Base-by-base conservation (phyloP, 306 rosid species). In the Quercus variabilis region DNA sequence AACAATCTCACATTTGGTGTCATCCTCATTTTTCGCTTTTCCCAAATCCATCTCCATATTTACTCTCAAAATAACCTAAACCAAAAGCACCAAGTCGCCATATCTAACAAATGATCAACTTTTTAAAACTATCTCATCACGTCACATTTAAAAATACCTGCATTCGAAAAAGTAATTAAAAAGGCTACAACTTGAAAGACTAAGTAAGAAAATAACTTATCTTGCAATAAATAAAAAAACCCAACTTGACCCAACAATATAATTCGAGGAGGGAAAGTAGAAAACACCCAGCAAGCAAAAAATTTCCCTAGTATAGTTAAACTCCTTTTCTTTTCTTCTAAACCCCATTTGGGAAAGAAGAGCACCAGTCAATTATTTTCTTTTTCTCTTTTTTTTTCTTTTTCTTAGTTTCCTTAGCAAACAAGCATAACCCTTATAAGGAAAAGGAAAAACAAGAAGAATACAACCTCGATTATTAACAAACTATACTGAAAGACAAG, bases 21-120 rank as follows among this genome's bases (percentile, higher is more conserved):
- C 49, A 49, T 75, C 79, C 58, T 5, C 26, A 55, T 69, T 58
- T 20, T 49, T 70, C 79, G 69, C 56, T 20, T 75, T 70, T 72
- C 74, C 77, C 33, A 19, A 54, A 62, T 55, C 62, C 75, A 72
- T 55, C 69, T 82, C 74, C 81, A 69, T 55, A 30, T 26, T 71
- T 68, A 72, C 76, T 70, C 78, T 49, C 55, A 55, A 18, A 70
- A 74, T 55, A 43, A 74, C 21, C 38, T 43, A 35, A 67, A 33
- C n/a, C 8, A 67, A 67, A 67, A 28, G 35, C 6, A 19, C 52
- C 72, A 67, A 67, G 11, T 49, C 17, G 3, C 54, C 54, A 49
- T 49, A 49, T 49, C 15, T 10, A 49, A 11, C 15, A 49, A 49
- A 11, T 49, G 46, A 38, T 38, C 10, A 38, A 38, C 46, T 38